These are phyloP conservation scores for Tanacetum coccineum DNA, from an alignment of 129 eudicot genomes.

Conservation along the genomic window DNA sequence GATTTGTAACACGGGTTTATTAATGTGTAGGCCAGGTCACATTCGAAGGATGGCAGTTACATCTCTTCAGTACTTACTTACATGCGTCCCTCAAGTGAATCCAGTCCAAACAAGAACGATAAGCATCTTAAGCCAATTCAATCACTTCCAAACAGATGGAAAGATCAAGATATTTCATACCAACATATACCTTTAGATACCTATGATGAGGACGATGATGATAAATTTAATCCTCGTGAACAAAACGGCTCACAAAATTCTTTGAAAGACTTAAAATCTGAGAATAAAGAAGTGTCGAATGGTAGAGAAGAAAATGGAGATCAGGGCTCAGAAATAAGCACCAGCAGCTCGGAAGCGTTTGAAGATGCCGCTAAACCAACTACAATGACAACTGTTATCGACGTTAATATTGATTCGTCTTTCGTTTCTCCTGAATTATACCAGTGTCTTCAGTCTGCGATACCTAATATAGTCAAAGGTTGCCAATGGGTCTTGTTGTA, in stretches of 20 bases:
- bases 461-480: slow-evolving; percentile 93
- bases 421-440: slow-evolving; percentile 62
- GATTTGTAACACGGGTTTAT: slow-evolving; percentile 31
- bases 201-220: slow-evolving; percentile 35
- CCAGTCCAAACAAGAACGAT: slow-evolving; percentile 28
- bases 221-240: slow-evolving; percentile 12
- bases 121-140: slow-evolving; percentile 39
- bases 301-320: slow-evolving; percentile 39
- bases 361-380: slow-evolving; percentile 58
- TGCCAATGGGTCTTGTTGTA: slow-evolving; percentile 87
- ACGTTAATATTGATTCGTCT: slow-evolving; percentile 55
- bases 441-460: slow-evolving; percentile 61
- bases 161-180: slow-evolving; percentile 34
- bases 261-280: slow-evolving; percentile 9
- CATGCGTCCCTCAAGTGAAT: slow-evolving; percentile 48
- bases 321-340: slow-evolving; percentile 53
- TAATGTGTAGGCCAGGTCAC: slow-evolving; percentile 60
- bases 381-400: slow-evolving; percentile 39
- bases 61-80: slow-evolving; percentile 51
- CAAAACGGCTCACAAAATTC: slow-evolving; percentile 21
- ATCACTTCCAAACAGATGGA: slow-evolving; percentile 62
- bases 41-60: slow-evolving; percentile 46
- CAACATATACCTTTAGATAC: slow-evolving; percentile 41
- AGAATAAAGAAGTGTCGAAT: slow-evolving; percentile 20
- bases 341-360: slow-evolving; percentile 45